Percentiles rank a stretch among this genome's conserved stretches.
Evolutionary conservation across 495 filamentous ascomycete genomes (phyloP).

Genomic region (Neurospora africana): DNA sequence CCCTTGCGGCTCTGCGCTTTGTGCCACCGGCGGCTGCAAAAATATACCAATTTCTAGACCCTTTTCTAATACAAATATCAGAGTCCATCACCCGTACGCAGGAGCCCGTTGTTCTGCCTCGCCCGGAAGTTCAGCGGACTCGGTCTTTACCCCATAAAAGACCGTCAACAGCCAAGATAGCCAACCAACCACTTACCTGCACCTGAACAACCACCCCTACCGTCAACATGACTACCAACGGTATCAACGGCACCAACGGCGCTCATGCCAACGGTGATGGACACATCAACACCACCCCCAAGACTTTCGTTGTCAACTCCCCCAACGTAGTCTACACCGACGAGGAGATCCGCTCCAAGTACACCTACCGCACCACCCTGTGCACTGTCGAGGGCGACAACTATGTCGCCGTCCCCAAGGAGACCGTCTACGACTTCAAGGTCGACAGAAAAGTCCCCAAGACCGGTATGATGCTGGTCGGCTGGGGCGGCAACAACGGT

Average conservation of each 20-base stretch:
- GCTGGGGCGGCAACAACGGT: constrained; percentile 97
- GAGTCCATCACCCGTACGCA: constrained; percentile 95
- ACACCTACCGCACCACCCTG: constrained; percentile 89
- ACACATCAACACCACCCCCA: constrained; percentile 32
- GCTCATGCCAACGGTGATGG: constrained; percentile 19
- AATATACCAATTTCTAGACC: not conserved
- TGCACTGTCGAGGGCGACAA: constrained; percentile 63
- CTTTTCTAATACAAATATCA: constrained; percentile 22
- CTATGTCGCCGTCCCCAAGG: constrained; percentile 74
- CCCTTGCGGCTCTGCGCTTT: not conserved
- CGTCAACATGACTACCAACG: constrained; percentile 14
- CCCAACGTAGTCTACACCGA: constrained; percentile 89
- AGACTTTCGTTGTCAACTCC: constrained; percentile 69
- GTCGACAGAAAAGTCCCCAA: constrained; percentile 88
- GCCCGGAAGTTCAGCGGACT: constrained; percentile 79
- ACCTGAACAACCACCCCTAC: constrained; percentile 3
- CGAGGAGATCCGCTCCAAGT: constrained; percentile 80
- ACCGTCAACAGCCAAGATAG: constrained; percentile 15
- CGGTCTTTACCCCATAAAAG: constrained; percentile 52
- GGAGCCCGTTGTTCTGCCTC: constrained; percentile 89
- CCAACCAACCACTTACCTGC: constrained; percentile 17
- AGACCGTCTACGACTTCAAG: constrained; percentile 94
- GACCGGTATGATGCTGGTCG: constrained; percentile 93
- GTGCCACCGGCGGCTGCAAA: constrained; percentile 3
- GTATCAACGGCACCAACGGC: constrained; percentile 46